These are phyloP conservation scores for Eimeria brunetti DNA, from an alignment of 169 alveolate genomes.

Conservation along the genomic window DNA sequence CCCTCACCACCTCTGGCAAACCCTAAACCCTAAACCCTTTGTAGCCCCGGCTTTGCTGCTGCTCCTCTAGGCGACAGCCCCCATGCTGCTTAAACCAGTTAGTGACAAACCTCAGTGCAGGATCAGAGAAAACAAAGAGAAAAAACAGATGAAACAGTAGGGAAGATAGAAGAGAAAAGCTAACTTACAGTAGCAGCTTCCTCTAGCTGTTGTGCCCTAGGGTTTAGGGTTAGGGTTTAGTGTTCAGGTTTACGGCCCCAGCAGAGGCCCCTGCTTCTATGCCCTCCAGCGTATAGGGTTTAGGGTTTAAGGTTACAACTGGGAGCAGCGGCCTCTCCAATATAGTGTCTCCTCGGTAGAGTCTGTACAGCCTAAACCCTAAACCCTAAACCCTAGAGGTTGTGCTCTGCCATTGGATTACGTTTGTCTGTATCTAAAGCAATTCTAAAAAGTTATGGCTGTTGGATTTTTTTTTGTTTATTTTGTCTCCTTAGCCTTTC, in stretches of 20 bases:
- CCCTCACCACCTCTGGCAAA: background rate
- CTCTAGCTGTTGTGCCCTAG: background rate
- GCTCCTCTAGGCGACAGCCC: background rate
- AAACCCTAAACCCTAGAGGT: background rate
- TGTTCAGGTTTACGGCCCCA: background rate
- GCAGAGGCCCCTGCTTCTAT: background rate
- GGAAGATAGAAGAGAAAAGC: background rate
- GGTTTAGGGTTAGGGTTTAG: background rate
- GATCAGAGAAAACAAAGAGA: background rate
- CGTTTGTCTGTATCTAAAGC: no score
- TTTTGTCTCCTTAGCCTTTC: background rate
- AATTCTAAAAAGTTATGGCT: no score
- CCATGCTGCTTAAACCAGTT: no score
- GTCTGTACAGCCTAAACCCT: background rate
- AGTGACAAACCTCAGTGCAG: no score
- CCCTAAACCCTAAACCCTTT: conserved; percentile 13
- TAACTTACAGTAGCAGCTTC: background rate
- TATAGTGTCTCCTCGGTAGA: no score
- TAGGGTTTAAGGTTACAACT: background rate
- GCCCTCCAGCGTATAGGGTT: background rate
- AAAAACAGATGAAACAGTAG: background rate
- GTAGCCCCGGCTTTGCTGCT: background rate
- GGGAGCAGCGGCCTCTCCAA: background rate
- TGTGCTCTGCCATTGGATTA: no score
- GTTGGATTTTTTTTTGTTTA: no score